Base-by-base conservation (phyloP, 176 grass and related monocot genomes). In the Metroxylon sagu region DNA sequence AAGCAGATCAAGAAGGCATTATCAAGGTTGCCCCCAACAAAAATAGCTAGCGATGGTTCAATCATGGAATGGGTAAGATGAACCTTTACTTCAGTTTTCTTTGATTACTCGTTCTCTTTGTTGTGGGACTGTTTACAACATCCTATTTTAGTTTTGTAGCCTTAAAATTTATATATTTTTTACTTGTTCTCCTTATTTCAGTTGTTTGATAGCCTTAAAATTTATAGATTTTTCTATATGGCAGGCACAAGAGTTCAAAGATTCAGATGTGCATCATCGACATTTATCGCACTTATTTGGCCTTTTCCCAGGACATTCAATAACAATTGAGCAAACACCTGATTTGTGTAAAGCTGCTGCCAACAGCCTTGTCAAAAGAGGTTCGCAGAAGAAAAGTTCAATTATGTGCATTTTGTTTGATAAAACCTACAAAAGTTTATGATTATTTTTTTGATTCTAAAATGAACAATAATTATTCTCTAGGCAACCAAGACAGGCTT, bases 281-380 rank as follows among this genome's bases (percentile, higher is more conserved):
- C 90, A 95, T 78, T 69, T 95, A 56, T 95, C 90, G 16, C 90
- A 86, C 64, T 77, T 95, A 4, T 95, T 95, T 63, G 85, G 90
- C 69, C 90, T 95, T 83, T 95, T 83, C 69, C 90, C 90, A 57
- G 90, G 90, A 52, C 90, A 95, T 78, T 83, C 82, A 49, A 79
- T 95, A 52, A 73, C 90, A 68, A 56, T 79, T 6, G 70, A 85
- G 76, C 50, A 95, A 86, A 78, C 85, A 71, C 71, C 85, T 73
- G 76, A 89, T 39, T 77, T 95, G 39, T 95, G 90, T 63, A 86
- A 86, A 83, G 82, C 90, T 70, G 79, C 79, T 64, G 82, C 82
- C 23, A 95, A 83, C 62, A 95, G 70, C 61, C 90, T 95, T 67
- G 67, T 78, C 59, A 95, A 95, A 83, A 85, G 90, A 95, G 90